phyloP scores from a whole-genome alignment of 2,329 filamentous ascomycete species.

The Myriosclerotinia duriaeana region DNA sequence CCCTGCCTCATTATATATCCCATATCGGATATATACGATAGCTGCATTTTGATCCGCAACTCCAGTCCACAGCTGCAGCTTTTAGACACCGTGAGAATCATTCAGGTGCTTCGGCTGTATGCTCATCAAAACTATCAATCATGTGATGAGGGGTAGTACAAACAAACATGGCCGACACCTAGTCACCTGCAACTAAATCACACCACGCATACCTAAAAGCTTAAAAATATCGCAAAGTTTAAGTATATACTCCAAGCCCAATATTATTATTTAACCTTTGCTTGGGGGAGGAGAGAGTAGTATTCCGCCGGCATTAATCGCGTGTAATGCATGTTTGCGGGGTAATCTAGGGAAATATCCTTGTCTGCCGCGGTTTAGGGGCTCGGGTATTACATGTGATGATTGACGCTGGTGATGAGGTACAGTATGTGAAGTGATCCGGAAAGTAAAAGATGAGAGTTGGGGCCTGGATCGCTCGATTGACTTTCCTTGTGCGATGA shows the following conservation, averaged over 20 bases:
- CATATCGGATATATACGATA: neutral
- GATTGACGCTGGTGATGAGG: neutral
- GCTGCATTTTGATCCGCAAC: neutral
- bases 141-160: neutral
- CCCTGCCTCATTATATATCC: neutral
- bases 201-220: too few relatives aligned
- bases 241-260: too few relatives aligned
- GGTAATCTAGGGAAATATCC: conserved; percentile 8
- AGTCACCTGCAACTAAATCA: neutral
- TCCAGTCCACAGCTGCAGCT: neutral
- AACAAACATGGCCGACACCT: neutral
- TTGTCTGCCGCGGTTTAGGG: conserved; percentile 10
- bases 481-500: neutral
- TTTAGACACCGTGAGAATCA: neutral
- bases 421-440: neutral
- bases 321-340: conserved; percentile 2
- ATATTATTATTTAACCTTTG: too few relatives aligned
- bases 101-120: too few relatives aligned
- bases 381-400: neutral
- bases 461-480: neutral
- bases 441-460: neutral
- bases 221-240: neutral
- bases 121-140: neutral
- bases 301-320: too few relatives aligned
- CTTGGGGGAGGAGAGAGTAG: too few relatives aligned